phyloP scores from a whole-genome alignment of 257 asterid species.

The Rhazya stricta region DNA sequence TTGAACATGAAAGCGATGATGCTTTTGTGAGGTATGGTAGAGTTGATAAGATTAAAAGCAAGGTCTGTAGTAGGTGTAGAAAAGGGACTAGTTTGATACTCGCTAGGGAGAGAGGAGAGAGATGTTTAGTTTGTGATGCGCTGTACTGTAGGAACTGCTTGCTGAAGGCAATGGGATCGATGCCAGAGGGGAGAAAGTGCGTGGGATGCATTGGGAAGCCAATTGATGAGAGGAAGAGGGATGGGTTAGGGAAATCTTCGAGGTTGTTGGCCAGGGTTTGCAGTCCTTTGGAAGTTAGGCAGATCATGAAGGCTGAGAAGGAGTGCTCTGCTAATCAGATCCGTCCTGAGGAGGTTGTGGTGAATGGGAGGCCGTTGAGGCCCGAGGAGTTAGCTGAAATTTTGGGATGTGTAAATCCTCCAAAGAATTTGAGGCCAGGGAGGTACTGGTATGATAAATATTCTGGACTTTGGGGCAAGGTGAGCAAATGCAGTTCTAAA shows the following conservation, averaged over 20 bases:
- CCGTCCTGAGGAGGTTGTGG: slow-evolving; percentile 50
- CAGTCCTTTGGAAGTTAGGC: slow-evolving; percentile 34
- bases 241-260: slow-evolving; percentile 43
- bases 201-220: slow-evolving; percentile 60
- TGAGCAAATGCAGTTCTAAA: slow-evolving; percentile 18
- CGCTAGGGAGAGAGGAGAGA: slow-evolving; percentile 28
- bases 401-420: slow-evolving; percentile 48
- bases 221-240: slow-evolving; percentile 48
- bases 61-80: slow-evolving; percentile 52
- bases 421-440: slow-evolving; percentile 53
- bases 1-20: slow-evolving; percentile 1
- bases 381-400: slow-evolving; percentile 49
- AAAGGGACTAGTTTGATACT: slow-evolving; percentile 15
- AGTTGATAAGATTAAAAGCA: slow-evolving; percentile 9
- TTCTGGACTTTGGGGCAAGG: slow-evolving; percentile 88
- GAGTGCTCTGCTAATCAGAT: slow-evolving; percentile 58
- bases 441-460: slow-evolving; percentile 73
- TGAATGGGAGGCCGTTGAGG: slow-evolving; percentile 54
- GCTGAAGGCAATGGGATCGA: slow-evolving; percentile 69
- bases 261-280: slow-evolving; percentile 39
- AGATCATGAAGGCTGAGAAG: slow-evolving; percentile 53
- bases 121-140: slow-evolving; percentile 60
- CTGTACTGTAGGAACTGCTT: slow-evolving; percentile 61
- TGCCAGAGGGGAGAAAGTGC: slow-evolving; percentile 89
- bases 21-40: neutral